A percentile compares a stretch with the other conserved stretches of the same genome.
Evolutionary conservation across 2,329 filamentous ascomycete species (phyloP).

Genomic region (Chaetomiaceae sp.): DNA sequence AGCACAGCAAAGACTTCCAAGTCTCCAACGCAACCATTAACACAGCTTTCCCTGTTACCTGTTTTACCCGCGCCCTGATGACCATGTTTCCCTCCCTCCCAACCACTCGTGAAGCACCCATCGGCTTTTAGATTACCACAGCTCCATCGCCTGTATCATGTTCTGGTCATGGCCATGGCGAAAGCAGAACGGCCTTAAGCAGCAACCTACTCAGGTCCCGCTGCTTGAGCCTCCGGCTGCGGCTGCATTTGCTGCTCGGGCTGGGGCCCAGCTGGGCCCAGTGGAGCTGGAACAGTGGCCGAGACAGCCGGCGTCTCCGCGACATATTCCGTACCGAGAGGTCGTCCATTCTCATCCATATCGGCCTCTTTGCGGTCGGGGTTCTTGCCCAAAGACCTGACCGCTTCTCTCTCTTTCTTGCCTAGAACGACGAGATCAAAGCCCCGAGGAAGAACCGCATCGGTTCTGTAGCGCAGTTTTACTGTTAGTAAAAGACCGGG

Average conservation of each 20-base stretch:
- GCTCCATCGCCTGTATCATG: no score
- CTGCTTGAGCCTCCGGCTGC: not conserved
- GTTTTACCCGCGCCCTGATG: no score
- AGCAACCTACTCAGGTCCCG: not conserved
- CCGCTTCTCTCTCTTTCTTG: slow-evolving; percentile 44
- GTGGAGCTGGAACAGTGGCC: not conserved
- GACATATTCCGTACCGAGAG: slow-evolving; percentile 35
- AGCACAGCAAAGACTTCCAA: no score
- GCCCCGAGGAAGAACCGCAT: slow-evolving; percentile 41
- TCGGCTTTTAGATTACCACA: no score
- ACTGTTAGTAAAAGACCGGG: slow-evolving; percentile 8
- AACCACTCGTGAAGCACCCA: not conserved
- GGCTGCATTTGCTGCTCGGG: slow-evolving; percentile 1
- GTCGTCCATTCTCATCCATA: slow-evolving; percentile 36
- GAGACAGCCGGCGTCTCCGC: not conserved
- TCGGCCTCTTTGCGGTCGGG: slow-evolving; percentile 46
- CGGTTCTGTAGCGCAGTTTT: slow-evolving; percentile 29
- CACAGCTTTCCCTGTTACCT: no score
- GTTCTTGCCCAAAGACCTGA: slow-evolving; percentile 44
- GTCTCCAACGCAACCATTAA: no score
- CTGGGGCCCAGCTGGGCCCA: not conserved
- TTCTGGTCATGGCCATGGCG: no score
- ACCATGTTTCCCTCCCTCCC: no score
- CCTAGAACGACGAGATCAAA: slow-evolving; percentile 50
- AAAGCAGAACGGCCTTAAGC: not conserved